Percentiles rank a stretch among this genome's conserved stretches.
Conservation (phyloP, 495 filamentous ascomycete species). For the Diplogelasinospora grovesii region DNA sequence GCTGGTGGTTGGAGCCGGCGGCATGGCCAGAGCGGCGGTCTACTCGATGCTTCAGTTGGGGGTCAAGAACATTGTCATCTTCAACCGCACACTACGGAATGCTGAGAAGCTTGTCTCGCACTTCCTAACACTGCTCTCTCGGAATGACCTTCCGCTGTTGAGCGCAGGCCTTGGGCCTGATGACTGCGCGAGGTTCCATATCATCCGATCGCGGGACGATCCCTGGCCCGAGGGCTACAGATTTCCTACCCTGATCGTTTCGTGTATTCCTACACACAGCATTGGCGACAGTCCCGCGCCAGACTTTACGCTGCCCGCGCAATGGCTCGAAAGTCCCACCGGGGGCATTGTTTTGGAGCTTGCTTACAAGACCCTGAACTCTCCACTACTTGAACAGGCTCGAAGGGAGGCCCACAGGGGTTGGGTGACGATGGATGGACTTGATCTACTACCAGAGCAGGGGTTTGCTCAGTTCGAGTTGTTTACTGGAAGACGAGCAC, state of each 20-base stretch:
- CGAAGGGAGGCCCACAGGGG: constrained; percentile 52
- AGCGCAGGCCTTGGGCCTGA: constrained; percentile 39
- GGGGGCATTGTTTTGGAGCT: constrained; percentile 69
- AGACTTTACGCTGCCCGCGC: constrained; percentile 59
- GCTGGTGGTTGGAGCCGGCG: constrained; percentile 67
- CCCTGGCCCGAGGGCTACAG: constrained; percentile 56
- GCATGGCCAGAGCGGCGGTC: constrained; percentile 67
- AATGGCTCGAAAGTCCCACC: constrained; percentile 63
- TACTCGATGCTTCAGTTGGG: constrained; percentile 72
- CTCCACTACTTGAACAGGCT: constrained; percentile 58
- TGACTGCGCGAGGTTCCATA: constrained; percentile 46
- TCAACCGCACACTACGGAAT: constrained; percentile 55
- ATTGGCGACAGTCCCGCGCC: constrained; percentile 52
- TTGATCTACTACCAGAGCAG: constrained; percentile 69
- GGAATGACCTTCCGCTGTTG: constrained; percentile 34
- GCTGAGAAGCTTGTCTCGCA: constrained; percentile 59
- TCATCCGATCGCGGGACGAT: constrained; percentile 49
- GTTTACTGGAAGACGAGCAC: constrained; percentile 66
- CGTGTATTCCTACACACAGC: constrained; percentile 62
- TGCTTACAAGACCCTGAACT: constrained; percentile 61
- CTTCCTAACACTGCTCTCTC: constrained; percentile 43
- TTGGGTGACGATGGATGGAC: constrained; percentile 65
- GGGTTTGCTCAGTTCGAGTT: constrained; percentile 74
- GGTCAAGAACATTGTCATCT: constrained; percentile 65
- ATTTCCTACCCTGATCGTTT: constrained; percentile 60